Evolutionary conservation across 495 filamentous ascomycete species (phyloP).

Genomic region (Penicillium cinerascens): DNA sequence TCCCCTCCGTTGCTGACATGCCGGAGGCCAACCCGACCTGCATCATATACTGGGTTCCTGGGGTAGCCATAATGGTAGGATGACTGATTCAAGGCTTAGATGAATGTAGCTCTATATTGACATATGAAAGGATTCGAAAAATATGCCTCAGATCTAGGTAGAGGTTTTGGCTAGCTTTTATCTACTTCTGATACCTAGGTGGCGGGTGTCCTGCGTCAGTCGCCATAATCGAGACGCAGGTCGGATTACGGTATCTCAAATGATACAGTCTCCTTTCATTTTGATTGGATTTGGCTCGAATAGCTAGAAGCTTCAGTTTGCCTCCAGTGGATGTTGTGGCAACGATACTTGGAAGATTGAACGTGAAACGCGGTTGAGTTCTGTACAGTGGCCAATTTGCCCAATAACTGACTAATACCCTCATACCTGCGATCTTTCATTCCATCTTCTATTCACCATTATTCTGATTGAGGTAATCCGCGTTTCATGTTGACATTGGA

Average conservation of each 20-base stretch:
- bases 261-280: background rate
- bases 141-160: background rate
- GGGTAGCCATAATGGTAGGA: conserved; percentile 12
- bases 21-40: conserved; percentile 35
- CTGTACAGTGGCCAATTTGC: background rate
- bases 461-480: no score
- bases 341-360: background rate
- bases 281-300: background rate
- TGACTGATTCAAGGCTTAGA: background rate
- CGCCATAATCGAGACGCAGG: background rate
- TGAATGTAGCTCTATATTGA: background rate
- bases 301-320: background rate
- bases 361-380: background rate
- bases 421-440: background rate
- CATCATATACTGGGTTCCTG: conserved; percentile 28
- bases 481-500: no score
- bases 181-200: background rate
- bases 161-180: background rate
- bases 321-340: background rate
- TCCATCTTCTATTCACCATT: background rate
- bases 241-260: background rate
- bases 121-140: background rate
- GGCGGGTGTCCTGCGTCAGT: conserved; percentile 2
- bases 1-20: conserved; percentile 33
- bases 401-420: background rate